Evolutionary conservation across 2,329 filamentous ascomycete genomes (phyloP), one percentile per base, ranked within the genome.

Genomic region (Cyphellophora europaea): DNA sequence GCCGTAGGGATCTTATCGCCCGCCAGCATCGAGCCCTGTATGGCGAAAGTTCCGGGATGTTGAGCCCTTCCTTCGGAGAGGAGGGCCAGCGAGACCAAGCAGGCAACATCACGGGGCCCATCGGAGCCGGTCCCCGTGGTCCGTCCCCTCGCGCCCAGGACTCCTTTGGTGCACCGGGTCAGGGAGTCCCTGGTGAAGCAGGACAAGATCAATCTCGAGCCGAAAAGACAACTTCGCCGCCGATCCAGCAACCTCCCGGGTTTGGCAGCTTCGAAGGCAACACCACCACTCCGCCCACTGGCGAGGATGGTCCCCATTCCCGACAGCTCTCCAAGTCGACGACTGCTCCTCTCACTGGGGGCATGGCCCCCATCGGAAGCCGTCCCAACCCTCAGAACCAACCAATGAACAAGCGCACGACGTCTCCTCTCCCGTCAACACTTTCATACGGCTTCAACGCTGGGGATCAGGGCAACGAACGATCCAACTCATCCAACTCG

Each of bases 1-100:
- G 94, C 55, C 89, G 89, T 52, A 86, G 89, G 52, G 89, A 96
- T 52, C 72, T 96, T 59, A 93, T 96, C 62, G 84, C 88, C 50
- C 88, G 89, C 55, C 91, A 96, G 66, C 87, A 93, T 62, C 88
- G 82, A 61, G 88, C 89, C 47, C 67, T 98, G 48, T 98, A 96
- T 61, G 86, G 87, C 56, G 71, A 72, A 38, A 84, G 55, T 47
- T 67, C 72, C 23, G 63, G 72, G 33, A 81, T 85, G 56, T 77
- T 80, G 54, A 78, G 80, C 48, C 75, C 73, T 48, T 69, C 67
- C 43, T 80, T 81, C 52, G 69, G 77, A 32, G 81, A 87, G 42
- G 72, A 75, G 15, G 40, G 37, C 19, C 17, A 40, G n/a, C 29
- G 35, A 6, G 38, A 31, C 4, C 74, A 74, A 19, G 68, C 74